Evolutionary conservation across 805 yeast species (phyloP), one percentile per base, ranked within the genome.

Genomic region (Pichia cabralensis): DNA sequence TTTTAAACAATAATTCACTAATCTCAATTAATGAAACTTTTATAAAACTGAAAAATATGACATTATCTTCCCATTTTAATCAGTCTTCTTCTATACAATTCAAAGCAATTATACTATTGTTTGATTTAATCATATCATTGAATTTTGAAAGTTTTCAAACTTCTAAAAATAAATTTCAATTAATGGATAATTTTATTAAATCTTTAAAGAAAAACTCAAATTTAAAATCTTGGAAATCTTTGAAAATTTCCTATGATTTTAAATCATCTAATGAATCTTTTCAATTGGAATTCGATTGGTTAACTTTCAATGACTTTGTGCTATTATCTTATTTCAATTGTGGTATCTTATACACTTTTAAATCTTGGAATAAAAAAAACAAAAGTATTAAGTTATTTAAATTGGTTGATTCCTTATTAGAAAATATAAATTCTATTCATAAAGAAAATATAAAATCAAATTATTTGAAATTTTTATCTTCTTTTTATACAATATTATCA

Each of bases 231-330:
- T n/a, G n/a, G n/a, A n/a, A n/a, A n/a, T n/a, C n/a, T n/a, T n/a
- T n/a, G n/a, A n/a, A n/a, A n/a, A n/a, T n/a, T n/a, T n/a, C n/a
- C n/a, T n/a, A n/a, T n/a, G n/a, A n/a, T n/a, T n/a, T n/a, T n/a
- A n/a, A n/a, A n/a, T n/a, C n/a, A n/a, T n/a, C n/a, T n/a, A n/a
- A 24, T 9, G 15, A 13, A 8, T 17, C 27, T 2, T 13, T 62
- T 40, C 44, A 58, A 3, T 18, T 53, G 13, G 45, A 52, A 16
- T 43, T 65, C 2, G 46, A 48, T 14, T 69, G 75, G 73, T 35
- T 68, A 10, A 53, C 59, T 11, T 53, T 64, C 5, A 62, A 60
- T 27, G 72, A 68, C 36, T 65, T 64, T 45, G 56, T 60, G 8
- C 53, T 64, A 15, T 35, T 59, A 28, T 52, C 65, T 16, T 66